Evolutionary conservation across 192 early-diverging fungal genomes (phyloP), one percentile per base, ranked within the genome.

Genomic region (Irineochytrium annulatum): DNA sequence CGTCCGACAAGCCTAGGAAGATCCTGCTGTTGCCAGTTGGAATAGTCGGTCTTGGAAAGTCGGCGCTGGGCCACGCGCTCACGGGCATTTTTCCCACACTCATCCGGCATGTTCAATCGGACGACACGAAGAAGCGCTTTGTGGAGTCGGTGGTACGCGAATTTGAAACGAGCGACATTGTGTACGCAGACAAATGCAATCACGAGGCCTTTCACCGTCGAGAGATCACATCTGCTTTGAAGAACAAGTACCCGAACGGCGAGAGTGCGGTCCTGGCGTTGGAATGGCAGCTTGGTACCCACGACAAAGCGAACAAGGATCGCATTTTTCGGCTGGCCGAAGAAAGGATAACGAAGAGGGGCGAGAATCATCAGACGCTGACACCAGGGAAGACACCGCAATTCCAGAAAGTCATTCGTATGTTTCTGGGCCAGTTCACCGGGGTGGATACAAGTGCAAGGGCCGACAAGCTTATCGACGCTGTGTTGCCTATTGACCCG

Each of bases 41-140:
- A 13, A 81, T 85, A 17, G 81, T 91, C 41, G 92, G 87, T 22
- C 88, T 79, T 48, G 93, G 93, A 43, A 90, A 87, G 52, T 65
- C 76, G 2, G 73, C 72, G 6, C 64, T 79, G 3, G 76, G 61
- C 4, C 41, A 61, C 35, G 16, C 59, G 16, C 46, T 77, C 29
- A 49, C 49, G 1, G 4, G 6, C 3, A 22, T 64, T 14, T 29
- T 17, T 28, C 46, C 46, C 33, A 43, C 45, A 31, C 26, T 89
- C 68, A 83, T 71, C n/a, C n/a, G n/a, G n/a, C 88, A 91, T 63
- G 72, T 93, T 24, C 90, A 93, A 68, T 91, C 84, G 70, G 93
- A 95, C 75, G 76, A 91, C 62, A 79, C 45, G 32, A 91, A 89
- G 73, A 84, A 78, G 45, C 59, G 59, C 39, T 95, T 94, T 65